Percentiles rank a stretch among this genome's conserved stretches.
phyloP scores from a whole-genome alignment of 495 filamentous ascomycete genomes.

The Aspergillus nanangensis region DNA sequence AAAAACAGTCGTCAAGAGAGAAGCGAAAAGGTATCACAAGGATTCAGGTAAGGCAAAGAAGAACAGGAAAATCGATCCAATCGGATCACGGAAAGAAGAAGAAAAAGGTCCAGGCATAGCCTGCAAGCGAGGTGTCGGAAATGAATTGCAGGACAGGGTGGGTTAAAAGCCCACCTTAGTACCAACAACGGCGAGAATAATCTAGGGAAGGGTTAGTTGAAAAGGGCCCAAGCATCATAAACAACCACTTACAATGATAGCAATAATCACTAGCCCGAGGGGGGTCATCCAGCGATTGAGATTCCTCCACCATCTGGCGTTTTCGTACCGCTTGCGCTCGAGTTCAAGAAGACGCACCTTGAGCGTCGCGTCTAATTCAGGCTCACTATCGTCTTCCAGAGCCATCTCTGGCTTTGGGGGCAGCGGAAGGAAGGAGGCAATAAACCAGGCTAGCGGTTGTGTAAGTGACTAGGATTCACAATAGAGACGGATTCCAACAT shows the following conservation, averaged over 20 bases:
- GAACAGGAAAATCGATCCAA: constrained; percentile 2
- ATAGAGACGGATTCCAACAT: constrained; percentile 21
- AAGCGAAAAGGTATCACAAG: background rate
- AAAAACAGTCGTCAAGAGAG: constrained; percentile 1
- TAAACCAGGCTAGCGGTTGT: constrained; percentile 66
- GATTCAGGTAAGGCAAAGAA: background rate
- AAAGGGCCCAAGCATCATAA: background rate
- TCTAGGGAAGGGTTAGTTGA: constrained; percentile 27
- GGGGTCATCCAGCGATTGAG: constrained; percentile 85
- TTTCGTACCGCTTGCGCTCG: constrained; percentile 67
- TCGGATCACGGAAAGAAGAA: background rate
- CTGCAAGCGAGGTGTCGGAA: background rate
- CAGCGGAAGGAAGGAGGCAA: constrained; percentile 77
- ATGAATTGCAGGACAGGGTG: background rate
- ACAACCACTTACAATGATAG: constrained; percentile 57
- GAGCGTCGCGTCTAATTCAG: constrained; percentile 40
- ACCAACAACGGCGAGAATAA: constrained; percentile 57
- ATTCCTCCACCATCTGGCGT: constrained; percentile 88
- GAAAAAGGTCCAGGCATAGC: constrained; percentile 9
- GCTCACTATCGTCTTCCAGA: constrained; percentile 19
- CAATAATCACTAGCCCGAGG: constrained; percentile 72
- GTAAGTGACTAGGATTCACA: background rate
- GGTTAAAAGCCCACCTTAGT: constrained; percentile 39
- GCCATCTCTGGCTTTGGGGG: constrained; percentile 49
- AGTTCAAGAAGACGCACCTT: constrained; percentile 39